These are phyloP conservation scores for Candida takata DNA, from an alignment of 805 yeast genomes.

Conservation along the genomic window DNA sequence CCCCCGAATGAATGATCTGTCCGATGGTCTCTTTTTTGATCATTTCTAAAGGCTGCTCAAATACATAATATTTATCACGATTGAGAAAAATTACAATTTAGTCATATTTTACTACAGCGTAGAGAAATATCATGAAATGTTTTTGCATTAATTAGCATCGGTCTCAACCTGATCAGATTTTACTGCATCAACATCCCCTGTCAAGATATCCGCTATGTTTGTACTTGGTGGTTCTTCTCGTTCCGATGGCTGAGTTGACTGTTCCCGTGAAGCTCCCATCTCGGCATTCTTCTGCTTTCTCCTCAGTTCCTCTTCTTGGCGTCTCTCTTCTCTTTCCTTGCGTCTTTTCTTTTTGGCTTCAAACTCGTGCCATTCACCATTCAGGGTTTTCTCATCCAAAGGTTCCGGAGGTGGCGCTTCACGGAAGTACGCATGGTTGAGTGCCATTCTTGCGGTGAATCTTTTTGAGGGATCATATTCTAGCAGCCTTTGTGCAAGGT, in stretches of 20 bases:
- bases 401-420: constrained; percentile 63
- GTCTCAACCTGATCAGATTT: neutral
- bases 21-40: no score
- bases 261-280: no score
- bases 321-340: constrained; percentile 22
- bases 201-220: no score
- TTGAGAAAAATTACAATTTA: no score
- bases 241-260: no score
- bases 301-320: constrained; percentile 15
- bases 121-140: neutral
- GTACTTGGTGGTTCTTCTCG: no score
- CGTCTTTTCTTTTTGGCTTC: constrained; percentile 72
- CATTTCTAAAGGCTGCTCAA: no score
- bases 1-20: no score
- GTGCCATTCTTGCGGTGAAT: constrained; percentile 61
- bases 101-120: neutral
- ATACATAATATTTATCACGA: no score
- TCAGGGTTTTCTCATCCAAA: constrained; percentile 43
- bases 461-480: constrained; percentile 63
- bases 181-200: no score
- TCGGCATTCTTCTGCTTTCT: constrained; percentile 2
- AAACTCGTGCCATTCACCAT: constrained; percentile 95
- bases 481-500: constrained; percentile 58
- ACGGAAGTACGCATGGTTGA: constrained; percentile 62
- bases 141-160: neutral